Percentiles rank a stretch among this genome's conserved stretches.
phyloP scores from a whole-genome alignment of 768 basidiomycete genomes.

The Russula vinacea region DNA sequence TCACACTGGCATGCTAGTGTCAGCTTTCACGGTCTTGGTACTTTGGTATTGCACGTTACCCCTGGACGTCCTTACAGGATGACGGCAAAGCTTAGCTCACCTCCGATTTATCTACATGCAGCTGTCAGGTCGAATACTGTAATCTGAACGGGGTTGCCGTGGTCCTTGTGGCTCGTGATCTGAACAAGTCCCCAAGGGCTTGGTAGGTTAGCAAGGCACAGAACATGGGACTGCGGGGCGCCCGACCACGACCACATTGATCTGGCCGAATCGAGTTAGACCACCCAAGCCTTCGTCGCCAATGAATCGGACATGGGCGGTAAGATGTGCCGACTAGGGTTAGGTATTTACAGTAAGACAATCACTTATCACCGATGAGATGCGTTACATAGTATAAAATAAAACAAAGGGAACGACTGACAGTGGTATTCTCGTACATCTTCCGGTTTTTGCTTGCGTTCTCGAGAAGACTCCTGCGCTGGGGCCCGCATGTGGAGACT shows the following conservation, averaged over 20 bases:
- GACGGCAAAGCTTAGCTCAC: background rate
- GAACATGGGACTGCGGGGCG: background rate
- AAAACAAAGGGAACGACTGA: background rate
- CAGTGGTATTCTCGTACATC: background rate
- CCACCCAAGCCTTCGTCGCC: background rate
- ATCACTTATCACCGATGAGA: background rate
- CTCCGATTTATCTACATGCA: too few species aligned
- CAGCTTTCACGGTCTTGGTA: background rate
- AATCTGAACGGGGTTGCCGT: background rate
- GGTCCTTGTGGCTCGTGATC: conserved; percentile 1
- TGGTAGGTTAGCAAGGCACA: background rate
- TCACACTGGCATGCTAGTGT: background rate
- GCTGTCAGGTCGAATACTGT: background rate
- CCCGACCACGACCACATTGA: background rate
- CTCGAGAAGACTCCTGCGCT: background rate
- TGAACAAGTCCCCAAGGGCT: background rate
- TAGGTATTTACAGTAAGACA: background rate
- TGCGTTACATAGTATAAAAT: too few species aligned
- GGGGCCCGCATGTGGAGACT: too few species aligned
- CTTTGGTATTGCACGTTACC: background rate
- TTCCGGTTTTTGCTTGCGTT: background rate
- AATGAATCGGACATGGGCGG: background rate
- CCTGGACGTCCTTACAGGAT: background rate
- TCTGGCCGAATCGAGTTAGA: background rate
- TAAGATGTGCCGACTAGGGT: background rate